Percentiles rank a stretch among this genome's conserved stretches.
Evolutionary conservation across 1,284 basidiomycete genomes (phyloP).

Genomic region (Agaricales sp.): DNA sequence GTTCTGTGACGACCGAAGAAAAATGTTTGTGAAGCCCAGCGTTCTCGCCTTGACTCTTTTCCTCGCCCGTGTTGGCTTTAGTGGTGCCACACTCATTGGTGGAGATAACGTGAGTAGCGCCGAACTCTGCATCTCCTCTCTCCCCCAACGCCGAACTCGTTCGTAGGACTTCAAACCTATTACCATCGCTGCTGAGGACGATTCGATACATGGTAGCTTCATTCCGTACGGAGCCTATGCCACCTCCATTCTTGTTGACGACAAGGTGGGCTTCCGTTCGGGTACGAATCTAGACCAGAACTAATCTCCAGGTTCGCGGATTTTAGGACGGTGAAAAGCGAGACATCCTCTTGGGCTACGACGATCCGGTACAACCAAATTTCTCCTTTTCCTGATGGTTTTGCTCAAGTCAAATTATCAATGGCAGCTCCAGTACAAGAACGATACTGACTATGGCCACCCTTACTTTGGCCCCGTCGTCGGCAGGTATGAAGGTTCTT

Average conservation of each 20-base stretch:
- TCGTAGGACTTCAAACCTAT: constrained; percentile 14
- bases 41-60: neutral
- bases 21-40: neutral
- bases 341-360: constrained; percentile 30
- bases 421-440: constrained; percentile 24
- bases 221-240: constrained; percentile 29
- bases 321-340: constrained; percentile 25
- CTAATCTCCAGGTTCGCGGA: neutral
- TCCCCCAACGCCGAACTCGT: neutral
- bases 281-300: neutral
- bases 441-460: constrained; percentile 21
- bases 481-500: constrained; percentile 20
- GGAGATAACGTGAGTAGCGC: too few species aligned
- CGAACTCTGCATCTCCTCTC: too few species aligned
- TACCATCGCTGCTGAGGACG: constrained; percentile 25
- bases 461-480: constrained; percentile 31
- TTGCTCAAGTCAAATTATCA: neutral
- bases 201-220: constrained; percentile 28
- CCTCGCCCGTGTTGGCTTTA: neutral
- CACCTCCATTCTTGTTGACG: constrained; percentile 33
- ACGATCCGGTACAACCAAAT: constrained; percentile 21
- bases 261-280: constrained; percentile 20
- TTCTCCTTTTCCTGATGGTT: neutral
- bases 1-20: neutral
- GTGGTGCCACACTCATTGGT: neutral